Conservation (phyloP, 805 yeast species). For the Metschnikowia vanudenii region DNA sequence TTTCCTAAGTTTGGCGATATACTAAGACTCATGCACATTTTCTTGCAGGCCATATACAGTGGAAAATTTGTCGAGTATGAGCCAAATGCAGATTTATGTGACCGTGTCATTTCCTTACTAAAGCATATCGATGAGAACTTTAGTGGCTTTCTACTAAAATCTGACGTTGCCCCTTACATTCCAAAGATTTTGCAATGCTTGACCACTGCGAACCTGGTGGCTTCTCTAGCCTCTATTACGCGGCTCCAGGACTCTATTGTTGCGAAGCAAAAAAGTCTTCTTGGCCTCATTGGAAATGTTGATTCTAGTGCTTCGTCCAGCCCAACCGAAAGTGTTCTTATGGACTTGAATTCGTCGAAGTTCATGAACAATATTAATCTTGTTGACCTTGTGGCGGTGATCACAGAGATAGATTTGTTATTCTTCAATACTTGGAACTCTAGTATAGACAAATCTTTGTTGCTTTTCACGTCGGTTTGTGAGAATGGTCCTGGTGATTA, state of each 20-base stretch:
- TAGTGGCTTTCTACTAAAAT: conserved; percentile 68
- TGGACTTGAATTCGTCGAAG: conserved; percentile 36
- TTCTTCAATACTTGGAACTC: conserved; percentile 78
- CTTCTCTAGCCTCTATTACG: conserved; percentile 36
- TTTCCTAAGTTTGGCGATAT: conserved; percentile 33
- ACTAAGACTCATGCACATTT: conserved; percentile 22
- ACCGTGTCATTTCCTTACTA: conserved; percentile 53
- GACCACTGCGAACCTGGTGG: conserved; percentile 5
- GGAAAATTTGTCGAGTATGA: conserved; percentile 26
- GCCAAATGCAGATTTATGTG: conserved; percentile 35
- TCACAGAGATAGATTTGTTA: conserved; percentile 64
- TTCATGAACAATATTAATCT: conserved; percentile 55
- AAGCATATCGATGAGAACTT: conserved; percentile 57
- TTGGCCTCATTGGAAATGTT: conserved; percentile 26
- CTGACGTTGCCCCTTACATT: conserved; percentile 56
- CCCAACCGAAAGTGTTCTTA: conserved; percentile 22
- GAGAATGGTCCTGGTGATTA: conserved; percentile 18
- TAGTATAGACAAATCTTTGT: conserved; percentile 68
- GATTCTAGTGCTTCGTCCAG: conserved; percentile 5
- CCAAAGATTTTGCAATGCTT: conserved; percentile 54
- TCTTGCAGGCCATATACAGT: conserved; percentile 22
- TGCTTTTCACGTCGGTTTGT: conserved; percentile 52
- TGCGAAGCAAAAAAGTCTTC: conserved; percentile 44
- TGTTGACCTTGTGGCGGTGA: conserved; percentile 56
- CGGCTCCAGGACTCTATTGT: conserved; percentile 53